Percentiles rank a stretch among this genome's conserved stretches.
phyloP scores from a whole-genome alignment of 345 rosid genomes.

The Microthlaspi erraticum region DNA sequence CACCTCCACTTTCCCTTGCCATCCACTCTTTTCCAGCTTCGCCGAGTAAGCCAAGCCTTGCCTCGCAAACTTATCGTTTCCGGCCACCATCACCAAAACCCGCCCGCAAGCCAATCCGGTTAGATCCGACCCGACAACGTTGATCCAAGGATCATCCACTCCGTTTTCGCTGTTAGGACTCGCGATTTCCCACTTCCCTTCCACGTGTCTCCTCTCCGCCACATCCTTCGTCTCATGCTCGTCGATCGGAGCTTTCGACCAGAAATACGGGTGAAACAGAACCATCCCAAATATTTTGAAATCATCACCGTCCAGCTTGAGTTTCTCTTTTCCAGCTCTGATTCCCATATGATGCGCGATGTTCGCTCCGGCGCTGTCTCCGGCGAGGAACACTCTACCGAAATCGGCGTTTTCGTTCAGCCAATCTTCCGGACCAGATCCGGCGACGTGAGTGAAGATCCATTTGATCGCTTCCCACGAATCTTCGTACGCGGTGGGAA shows the following conservation, averaged over 20 bases:
- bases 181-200: slow-evolving; percentile 38
- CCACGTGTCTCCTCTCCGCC: too few species aligned
- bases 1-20: slow-evolving; percentile 51
- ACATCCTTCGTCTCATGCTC: too few species aligned
- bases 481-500: slow-evolving; percentile 54
- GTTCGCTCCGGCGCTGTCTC: slow-evolving; percentile 59
- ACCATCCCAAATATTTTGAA: slow-evolving; percentile 36
- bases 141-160: slow-evolving; percentile 38
- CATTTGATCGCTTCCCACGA: slow-evolving; percentile 60
- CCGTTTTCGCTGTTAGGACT: slow-evolving; percentile 46
- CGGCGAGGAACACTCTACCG: slow-evolving; percentile 44
- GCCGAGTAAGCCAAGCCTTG: slow-evolving; percentile 48
- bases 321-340: slow-evolving; percentile 36
- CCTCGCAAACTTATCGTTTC: slow-evolving; percentile 41
- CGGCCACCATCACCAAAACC: too few species aligned
- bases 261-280: slow-evolving; percentile 54
- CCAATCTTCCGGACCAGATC: slow-evolving; percentile 50
- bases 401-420: slow-evolving; percentile 48
- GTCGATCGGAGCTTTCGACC: slow-evolving; percentile 37
- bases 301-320: background rate
- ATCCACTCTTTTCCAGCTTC: slow-evolving; percentile 48
- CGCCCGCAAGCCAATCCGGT: slow-evolving; percentile 39
- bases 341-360: slow-evolving; percentile 53
- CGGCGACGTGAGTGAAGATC: slow-evolving; percentile 42
- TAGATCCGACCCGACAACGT: slow-evolving; percentile 37